Evolutionary conservation across 2,329 filamentous ascomycete genomes (phyloP).

Genomic region (Ceratocystis albifundus): DNA sequence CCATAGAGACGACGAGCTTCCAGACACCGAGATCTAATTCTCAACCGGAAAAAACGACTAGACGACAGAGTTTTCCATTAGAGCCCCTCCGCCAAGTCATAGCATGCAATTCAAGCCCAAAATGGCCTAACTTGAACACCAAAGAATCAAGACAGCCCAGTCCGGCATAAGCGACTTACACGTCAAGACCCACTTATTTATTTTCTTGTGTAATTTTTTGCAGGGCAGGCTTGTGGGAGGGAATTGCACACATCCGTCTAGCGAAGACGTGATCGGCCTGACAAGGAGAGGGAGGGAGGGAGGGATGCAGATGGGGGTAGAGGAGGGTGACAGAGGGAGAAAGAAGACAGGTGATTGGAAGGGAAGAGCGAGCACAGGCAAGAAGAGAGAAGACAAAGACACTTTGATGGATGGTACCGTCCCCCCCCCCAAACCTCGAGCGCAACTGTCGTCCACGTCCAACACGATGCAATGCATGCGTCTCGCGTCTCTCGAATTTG

Average conservation of each 20-base stretch:
- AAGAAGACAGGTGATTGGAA: neutral
- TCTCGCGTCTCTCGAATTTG: neutral
- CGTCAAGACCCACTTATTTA: neutral
- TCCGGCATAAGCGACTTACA: conserved; percentile 11
- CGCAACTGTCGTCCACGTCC: no score
- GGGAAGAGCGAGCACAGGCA: neutral
- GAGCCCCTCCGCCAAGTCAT: neutral
- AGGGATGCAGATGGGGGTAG: neutral
- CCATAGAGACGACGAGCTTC: neutral
- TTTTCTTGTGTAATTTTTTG: neutral
- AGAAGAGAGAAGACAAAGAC: neutral
- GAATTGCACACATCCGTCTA: conserved; percentile 3
- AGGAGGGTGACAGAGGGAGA: neutral
- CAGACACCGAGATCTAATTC: neutral
- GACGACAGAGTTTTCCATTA: neutral
- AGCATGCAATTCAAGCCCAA: neutral
- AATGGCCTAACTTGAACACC: neutral
- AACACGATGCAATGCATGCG: neutral
- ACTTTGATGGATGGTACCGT: no score
- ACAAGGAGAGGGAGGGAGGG: no score
- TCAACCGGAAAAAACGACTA: neutral
- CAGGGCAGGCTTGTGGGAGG: neutral
- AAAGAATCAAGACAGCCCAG: neutral
- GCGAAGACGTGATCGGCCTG: conserved; percentile 7
- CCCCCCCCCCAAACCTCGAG: no score